Conservation (phyloP, 169 alveolate genomes). For the Plasmodium cynomolgi region DNA sequence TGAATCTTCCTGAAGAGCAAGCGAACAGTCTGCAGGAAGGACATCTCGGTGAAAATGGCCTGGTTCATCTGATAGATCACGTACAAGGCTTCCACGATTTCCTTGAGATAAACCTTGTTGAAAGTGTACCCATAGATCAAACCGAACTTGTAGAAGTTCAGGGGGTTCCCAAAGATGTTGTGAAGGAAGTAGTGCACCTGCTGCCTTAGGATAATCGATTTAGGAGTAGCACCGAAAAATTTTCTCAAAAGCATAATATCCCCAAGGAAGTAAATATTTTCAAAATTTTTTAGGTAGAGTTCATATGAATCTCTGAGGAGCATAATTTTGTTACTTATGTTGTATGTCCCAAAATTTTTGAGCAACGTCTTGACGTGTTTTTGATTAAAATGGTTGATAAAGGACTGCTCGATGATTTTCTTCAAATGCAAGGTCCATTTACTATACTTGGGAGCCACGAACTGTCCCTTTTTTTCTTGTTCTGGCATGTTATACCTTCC, state of each 20-base stretch:
- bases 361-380: constrained; percentile 21
- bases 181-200: constrained; percentile 9
- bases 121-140: constrained; percentile 38
- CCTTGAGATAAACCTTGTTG: neutral
- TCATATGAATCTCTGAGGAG: constrained; percentile 58
- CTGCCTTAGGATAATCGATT: neutral
- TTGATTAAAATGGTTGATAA: constrained; percentile 9
- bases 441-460: constrained; percentile 32
- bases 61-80: constrained; percentile 19
- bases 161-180: constrained; percentile 10
- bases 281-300: constrained; percentile 18
- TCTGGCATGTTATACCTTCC: constrained; percentile 18
- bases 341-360: constrained; percentile 14
- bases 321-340: constrained; percentile 51
- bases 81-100: constrained; percentile 12
- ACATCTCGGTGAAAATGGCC: neutral
- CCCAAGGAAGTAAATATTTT: constrained; percentile 11
- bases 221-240: constrained; percentile 4
- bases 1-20: constrained; percentile 44
- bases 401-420: constrained; percentile 18
- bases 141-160: constrained; percentile 50
- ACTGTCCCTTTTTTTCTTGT: neutral
- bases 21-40: constrained; percentile 50
- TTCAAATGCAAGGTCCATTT: constrained; percentile 28
- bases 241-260: constrained; percentile 43